phyloP scores from a whole-genome alignment of 2,329 filamentous ascomycete species.

The Amesomyces nigricolor region DNA sequence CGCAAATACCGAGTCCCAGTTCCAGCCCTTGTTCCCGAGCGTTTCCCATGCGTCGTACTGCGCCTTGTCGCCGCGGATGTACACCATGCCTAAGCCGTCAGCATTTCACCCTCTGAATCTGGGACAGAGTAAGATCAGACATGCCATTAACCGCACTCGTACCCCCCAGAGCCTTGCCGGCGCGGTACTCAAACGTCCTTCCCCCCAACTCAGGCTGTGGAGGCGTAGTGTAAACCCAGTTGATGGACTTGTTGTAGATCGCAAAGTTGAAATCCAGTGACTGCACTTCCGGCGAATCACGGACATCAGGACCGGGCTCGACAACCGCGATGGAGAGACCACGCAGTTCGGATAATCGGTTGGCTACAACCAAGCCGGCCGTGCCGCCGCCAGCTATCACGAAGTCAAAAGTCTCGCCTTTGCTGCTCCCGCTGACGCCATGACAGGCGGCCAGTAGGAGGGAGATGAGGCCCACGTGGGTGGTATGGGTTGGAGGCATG shows the following conservation, averaged over 20 bases:
- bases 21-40: constrained; percentile 29
- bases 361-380: neutral
- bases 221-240: constrained; percentile 16
- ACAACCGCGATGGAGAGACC: neutral
- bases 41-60: constrained; percentile 27
- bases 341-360: neutral
- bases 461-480: no score
- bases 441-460: no score
- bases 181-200: no score
- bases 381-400: neutral
- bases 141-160: no score
- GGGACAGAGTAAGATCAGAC: constrained; percentile 18
- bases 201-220: no score
- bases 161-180: no score
- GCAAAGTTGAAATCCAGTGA: constrained; percentile 33
- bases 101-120: constrained; percentile 30
- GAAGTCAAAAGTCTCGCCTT: neutral
- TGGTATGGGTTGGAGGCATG: no score
- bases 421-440: no score
- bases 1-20: constrained; percentile 13
- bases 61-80: constrained; percentile 22
- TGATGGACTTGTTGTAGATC: constrained; percentile 33
- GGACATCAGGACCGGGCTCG: constrained; percentile 22
- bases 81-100: constrained; percentile 25
- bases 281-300: constrained; percentile 30